Conservation (phyloP, 371 early-diverging fungal genomes). For the Mortierella sp. region DNA sequence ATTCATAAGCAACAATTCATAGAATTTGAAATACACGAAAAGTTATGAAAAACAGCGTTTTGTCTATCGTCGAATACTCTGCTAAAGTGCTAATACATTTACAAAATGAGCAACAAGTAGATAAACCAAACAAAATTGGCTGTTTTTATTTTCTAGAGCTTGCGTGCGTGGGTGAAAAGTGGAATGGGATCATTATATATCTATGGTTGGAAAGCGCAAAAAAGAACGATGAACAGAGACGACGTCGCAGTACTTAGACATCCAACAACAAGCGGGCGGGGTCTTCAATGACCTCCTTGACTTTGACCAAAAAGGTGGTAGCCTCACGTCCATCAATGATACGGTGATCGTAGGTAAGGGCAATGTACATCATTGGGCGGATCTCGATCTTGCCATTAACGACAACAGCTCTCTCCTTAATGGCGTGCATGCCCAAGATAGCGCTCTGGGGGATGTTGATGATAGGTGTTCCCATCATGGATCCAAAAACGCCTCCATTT, state of each 20-base stretch:
- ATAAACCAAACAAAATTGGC: background rate
- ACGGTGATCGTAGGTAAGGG: conserved; percentile 98
- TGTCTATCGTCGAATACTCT: too few relatives aligned
- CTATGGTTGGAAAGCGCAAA: conserved; percentile 5
- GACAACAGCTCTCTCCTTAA: conserved; percentile 95
- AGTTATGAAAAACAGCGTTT: background rate
- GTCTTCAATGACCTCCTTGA: conserved; percentile 97
- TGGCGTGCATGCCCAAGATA: conserved; percentile 98
- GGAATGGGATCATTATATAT: conserved; percentile 10
- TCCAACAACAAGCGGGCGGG: conserved; percentile 91
- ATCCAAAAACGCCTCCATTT: conserved; percentile 98
- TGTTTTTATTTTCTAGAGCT: conserved; percentile 1
- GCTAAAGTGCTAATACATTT: too few relatives aligned
- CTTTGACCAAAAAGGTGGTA: conserved; percentile 95
- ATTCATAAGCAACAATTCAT: conserved; percentile 1
- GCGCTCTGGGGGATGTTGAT: conserved; percentile 98
- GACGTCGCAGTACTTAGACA: conserved; percentile 63
- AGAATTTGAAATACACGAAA: background rate
- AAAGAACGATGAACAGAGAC: conserved; percentile 7
- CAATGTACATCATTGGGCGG: conserved; percentile 99
- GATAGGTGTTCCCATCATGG: conserved; percentile 97
- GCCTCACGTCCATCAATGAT: conserved; percentile 99
- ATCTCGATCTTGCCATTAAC: conserved; percentile 95
- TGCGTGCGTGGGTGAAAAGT: background rate
- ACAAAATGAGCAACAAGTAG: background rate